Evolutionary conservation across 2,329 filamentous ascomycete species (phyloP).

Genomic region (Fusarium sp.): DNA sequence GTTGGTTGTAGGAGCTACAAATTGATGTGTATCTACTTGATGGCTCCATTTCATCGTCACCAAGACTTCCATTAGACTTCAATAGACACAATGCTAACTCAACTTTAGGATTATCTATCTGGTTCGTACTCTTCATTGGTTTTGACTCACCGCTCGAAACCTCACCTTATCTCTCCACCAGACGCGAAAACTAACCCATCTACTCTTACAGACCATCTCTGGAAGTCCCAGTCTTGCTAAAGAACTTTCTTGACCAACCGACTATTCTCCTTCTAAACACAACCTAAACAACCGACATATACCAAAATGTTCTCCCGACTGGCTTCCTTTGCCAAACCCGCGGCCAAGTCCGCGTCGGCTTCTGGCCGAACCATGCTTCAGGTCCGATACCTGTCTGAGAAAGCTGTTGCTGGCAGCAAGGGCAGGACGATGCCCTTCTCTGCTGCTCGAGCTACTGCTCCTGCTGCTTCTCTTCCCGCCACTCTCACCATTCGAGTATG

Average conservation of each 20-base stretch:
- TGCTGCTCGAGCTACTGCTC: constrained; percentile 69
- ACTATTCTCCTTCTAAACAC: constrained; percentile 14
- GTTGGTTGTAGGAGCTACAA: constrained; percentile 2
- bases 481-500: constrained; percentile 93
- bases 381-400: constrained; percentile 51
- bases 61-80: constrained; percentile 19
- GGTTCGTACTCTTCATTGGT: constrained; percentile 60
- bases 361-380: constrained; percentile 55
- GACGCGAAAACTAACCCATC: constrained; percentile 36
- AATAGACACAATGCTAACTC: constrained; percentile 57
- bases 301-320: constrained; percentile 70
- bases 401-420: constrained; percentile 71
- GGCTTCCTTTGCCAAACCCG: constrained; percentile 65
- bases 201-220: constrained; percentile 54
- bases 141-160: constrained; percentile 57
- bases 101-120: constrained; percentile 78
- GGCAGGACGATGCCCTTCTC: constrained; percentile 74
- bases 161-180: constrained; percentile 7
- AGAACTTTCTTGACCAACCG: constrained; percentile 34
- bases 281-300: constrained; percentile 20
- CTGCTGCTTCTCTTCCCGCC: constrained; percentile 70
- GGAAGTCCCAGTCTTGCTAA: constrained; percentile 54
- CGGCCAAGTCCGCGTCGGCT: constrained; percentile 58
- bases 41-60: constrained; percentile 1
- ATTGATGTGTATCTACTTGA: not conserved